phyloP scores from a whole-genome alignment of 2,329 filamentous ascomycete species.

The Neofusicoccum parvum region DNA sequence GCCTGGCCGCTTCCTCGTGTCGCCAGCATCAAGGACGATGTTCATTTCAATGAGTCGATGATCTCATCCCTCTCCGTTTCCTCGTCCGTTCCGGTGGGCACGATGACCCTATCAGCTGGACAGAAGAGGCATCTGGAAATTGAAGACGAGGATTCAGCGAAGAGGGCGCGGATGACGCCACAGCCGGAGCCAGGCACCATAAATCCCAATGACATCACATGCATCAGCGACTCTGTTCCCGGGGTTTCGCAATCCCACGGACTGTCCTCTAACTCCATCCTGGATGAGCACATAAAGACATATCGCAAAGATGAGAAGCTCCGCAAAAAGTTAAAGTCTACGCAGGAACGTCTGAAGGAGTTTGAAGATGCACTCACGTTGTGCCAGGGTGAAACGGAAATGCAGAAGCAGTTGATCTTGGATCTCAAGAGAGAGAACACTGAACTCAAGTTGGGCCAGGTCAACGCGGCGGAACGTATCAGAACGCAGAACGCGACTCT shows the following conservation, averaged over 20 bases:
- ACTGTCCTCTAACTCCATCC: neutral
- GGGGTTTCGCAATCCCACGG: neutral
- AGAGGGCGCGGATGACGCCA: conserved; percentile 29
- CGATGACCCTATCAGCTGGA: neutral
- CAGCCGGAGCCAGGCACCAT: conserved; percentile 5
- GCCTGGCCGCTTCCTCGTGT: conserved; percentile 25
- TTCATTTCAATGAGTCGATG: conserved; percentile 6
- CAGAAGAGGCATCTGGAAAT: conserved; percentile 26
- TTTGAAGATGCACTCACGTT: conserved; percentile 31
- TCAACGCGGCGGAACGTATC: neutral
- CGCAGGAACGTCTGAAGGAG: conserved; percentile 30
- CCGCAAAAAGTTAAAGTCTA: conserved; percentile 25
- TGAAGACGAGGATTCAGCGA: conserved; percentile 23
- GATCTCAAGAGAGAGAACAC: neutral
- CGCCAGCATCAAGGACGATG: conserved; percentile 1
- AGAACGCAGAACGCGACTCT: conserved; percentile 36
- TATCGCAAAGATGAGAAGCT: conserved; percentile 27
- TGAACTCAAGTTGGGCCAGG: neutral
- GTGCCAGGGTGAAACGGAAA: conserved; percentile 10
- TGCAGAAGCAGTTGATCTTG: neutral
- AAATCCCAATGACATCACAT: conserved; percentile 7
- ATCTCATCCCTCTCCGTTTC: neutral
- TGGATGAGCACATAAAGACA: neutral
- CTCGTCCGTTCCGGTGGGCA: neutral
- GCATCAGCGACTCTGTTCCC: conserved; percentile 2